Evolutionary conservation across 2,329 filamentous ascomycete species (phyloP), one percentile per base, ranked within the genome.

Genomic region (Arthrobotrys pseudoclavata): DNA sequence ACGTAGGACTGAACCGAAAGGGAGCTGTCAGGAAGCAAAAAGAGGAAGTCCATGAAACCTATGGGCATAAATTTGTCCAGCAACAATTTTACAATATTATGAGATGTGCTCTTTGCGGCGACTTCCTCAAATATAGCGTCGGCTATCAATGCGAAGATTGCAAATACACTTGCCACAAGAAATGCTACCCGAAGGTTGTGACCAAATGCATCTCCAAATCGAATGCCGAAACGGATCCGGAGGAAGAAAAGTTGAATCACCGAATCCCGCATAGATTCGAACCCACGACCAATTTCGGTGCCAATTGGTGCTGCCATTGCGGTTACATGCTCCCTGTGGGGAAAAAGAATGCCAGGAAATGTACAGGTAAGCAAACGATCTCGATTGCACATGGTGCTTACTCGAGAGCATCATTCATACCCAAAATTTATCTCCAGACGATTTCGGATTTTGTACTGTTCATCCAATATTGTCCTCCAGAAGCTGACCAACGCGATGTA

Each of bases 61-160:
- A 97, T 83, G 96, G 96, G 60, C 96, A 99, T 90, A 99, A 98
- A 85, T 99, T 99, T 83, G 91, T 98, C 69, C 92, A 96, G 82
- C 94, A 97, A 84, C 96, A 97, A 84, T 99, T 99, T 85, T 99
- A 98, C 90, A 99, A 98, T 87, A 97, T 99, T 83, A 99, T 99
- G 96, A 95, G 96, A 79, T 99, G 96, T 85, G 96, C 96, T 13
- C 90, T 98, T 40, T 99, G 96, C 83, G 96, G 94, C 76, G 96
- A 99, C 81, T 98, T 99, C 83, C 91, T 99, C 85, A 99, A 98
- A 83, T 98, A 98, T 84, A 96, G 95, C 60, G 93, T 96, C 22
- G 96, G 96, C 79, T 99, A 99, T 95, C 96, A 99, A 85, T 99
- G 96, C 84, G 92, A 96, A 80, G 96, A 99, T 85, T 99, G 96